phyloP scores from a whole-genome alignment of 2,329 filamentous ascomycete genomes.

The Dactylellina cionopaga region DNA sequence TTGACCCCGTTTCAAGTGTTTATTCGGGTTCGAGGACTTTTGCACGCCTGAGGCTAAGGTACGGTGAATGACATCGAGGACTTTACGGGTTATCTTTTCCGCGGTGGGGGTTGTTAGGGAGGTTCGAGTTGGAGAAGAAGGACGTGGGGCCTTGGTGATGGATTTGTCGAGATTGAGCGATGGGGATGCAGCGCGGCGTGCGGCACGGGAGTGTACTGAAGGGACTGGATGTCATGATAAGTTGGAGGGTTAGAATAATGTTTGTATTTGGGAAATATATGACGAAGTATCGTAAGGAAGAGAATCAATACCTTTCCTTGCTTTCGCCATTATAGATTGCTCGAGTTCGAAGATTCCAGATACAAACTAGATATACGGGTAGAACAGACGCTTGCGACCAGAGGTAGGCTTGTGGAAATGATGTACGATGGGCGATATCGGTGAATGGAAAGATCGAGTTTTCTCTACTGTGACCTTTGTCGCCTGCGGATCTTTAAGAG shows the following conservation, averaged over 20 bases:
- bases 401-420: neutral
- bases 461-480: neutral
- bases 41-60: slow-evolving; percentile 38
- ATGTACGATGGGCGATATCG: neutral
- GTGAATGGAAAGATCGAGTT: neutral
- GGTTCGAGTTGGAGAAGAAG: slow-evolving; percentile 58
- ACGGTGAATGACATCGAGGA: slow-evolving; percentile 49
- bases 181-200: slow-evolving; percentile 76
- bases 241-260: slow-evolving; percentile 1
- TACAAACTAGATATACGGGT: neutral
- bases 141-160: slow-evolving; percentile 67
- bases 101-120: slow-evolving; percentile 55
- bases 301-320: slow-evolving; percentile 28
- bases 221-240: slow-evolving; percentile 11
- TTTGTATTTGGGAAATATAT: neutral
- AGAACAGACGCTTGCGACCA: neutral
- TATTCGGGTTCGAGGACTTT: slow-evolving; percentile 35
- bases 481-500: slow-evolving; percentile 9
- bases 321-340: slow-evolving; percentile 36
- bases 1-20: slow-evolving; percentile 32
- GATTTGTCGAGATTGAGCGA: slow-evolving; percentile 78
- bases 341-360: neutral
- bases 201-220: slow-evolving; percentile 73
- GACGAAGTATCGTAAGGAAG: neutral
- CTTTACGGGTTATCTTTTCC: slow-evolving; percentile 49